phyloP scores from a whole-genome alignment of 352 stramenopile genomes.

The Phytopythium sindhum region DNA sequence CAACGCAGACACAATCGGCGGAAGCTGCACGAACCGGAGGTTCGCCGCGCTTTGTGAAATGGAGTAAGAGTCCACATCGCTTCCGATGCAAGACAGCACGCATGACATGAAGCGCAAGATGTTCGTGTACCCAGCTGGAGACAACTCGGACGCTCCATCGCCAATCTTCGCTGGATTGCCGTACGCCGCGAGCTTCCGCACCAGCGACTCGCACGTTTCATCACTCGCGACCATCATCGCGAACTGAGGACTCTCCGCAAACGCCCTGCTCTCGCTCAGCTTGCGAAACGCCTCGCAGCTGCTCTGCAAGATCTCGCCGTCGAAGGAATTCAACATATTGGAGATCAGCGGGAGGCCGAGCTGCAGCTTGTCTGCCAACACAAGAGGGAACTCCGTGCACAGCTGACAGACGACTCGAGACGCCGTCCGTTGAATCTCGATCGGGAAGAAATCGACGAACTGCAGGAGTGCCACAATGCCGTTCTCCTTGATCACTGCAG shows the following conservation, averaged over 20 bases:
- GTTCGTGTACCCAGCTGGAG: conserved; percentile 28
- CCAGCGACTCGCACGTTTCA: conserved; percentile 31
- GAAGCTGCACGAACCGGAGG: conserved; percentile 40
- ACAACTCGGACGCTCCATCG: conserved; percentile 15
- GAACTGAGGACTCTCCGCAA: conserved; percentile 28
- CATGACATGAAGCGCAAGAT: conserved; percentile 47
- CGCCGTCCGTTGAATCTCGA: conserved; percentile 67
- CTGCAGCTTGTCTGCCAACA: conserved; percentile 24
- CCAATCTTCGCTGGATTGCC: conserved; percentile 3
- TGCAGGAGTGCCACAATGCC: conserved; percentile 67
- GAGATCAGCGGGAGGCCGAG: conserved; percentile 42
- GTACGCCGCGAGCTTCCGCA: conserved; percentile 30
- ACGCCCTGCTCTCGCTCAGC: conserved; percentile 41
- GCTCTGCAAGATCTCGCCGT: conserved; percentile 52
- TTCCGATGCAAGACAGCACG: conserved; percentile 25
- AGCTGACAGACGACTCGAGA: conserved; percentile 50
- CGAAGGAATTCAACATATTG: conserved; percentile 42
- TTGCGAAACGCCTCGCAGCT: conserved; percentile 49
- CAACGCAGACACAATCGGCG: conserved; percentile 40
- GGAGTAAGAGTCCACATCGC: conserved; percentile 11
- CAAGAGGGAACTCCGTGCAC: conserved; percentile 37
- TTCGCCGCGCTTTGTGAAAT: conserved; percentile 15
- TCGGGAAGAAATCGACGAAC: conserved; percentile 79
- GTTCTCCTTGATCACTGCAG: conserved; percentile 49
- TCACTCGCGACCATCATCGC: conserved; percentile 40